Percentiles rank a stretch among this genome's conserved stretches.
Conservation (phyloP, 805 yeast species). For the Blastobotrys muscicola region DNA sequence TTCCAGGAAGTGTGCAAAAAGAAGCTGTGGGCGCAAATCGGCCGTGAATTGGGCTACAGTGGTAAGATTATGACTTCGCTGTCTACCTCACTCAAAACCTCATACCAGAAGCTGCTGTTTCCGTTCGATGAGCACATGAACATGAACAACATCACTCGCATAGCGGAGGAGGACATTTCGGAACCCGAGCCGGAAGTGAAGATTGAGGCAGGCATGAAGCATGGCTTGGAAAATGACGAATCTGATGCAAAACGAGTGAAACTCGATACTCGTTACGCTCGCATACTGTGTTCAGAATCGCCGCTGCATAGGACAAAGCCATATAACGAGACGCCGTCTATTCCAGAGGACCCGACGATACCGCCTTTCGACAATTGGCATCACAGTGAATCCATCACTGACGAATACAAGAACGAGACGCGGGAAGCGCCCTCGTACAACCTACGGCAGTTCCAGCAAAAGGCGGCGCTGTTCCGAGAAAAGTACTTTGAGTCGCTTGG, state of each 20-base stretch:
- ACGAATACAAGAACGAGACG: slow-evolving; percentile 30
- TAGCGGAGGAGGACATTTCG: slow-evolving; percentile 3
- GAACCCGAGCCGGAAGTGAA: slow-evolving; percentile 10
- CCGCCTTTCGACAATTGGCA: slow-evolving; percentile 33
- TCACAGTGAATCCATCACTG: slow-evolving; percentile 31
- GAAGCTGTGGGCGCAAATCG: slow-evolving; percentile 76
- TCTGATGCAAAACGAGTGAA: neutral
- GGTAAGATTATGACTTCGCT: slow-evolving; percentile 65
- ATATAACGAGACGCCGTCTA: slow-evolving; percentile 4
- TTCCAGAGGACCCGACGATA: slow-evolving; percentile 10
- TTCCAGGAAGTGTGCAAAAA: slow-evolving; percentile 49
- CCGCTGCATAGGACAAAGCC: slow-evolving; percentile 3
- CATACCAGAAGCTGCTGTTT: slow-evolving; percentile 40
- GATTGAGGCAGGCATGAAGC: slow-evolving; percentile 2
- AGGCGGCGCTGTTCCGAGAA: slow-evolving; percentile 35
- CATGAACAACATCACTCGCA: slow-evolving; percentile 6
- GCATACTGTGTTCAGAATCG: neutral
- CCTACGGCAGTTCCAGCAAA: slow-evolving; percentile 49
- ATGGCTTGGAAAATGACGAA: slow-evolving; percentile 6
- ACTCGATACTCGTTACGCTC: neutral
- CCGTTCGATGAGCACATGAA: slow-evolving; percentile 18
- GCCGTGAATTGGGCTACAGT: slow-evolving; percentile 68
- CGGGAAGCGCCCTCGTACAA: slow-evolving; percentile 44
- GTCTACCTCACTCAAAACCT: slow-evolving; percentile 54
- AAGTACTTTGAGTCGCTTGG: slow-evolving; percentile 8